Base-by-base conservation (phyloP, 139 green algal species). In the Micractinium conductrix region DNA sequence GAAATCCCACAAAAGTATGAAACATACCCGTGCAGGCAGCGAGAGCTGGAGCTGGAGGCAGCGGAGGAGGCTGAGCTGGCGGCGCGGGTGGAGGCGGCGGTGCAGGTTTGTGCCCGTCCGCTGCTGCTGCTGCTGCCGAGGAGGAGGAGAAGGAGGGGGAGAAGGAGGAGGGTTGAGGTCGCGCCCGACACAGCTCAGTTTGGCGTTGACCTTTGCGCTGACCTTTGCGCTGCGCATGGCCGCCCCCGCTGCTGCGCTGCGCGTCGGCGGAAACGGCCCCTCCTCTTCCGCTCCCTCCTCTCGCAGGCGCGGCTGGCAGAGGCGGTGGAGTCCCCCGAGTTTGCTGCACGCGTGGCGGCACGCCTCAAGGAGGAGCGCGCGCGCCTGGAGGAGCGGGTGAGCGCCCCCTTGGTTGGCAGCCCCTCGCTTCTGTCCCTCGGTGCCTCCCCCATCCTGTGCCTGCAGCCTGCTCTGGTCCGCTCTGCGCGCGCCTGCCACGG, bases 351-450 rank as follows among this genome's bases (percentile, higher is more conserved):
- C 35, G 86, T 90, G 1, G 71, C 88, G 37, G 33, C 24, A 28
- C 85, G 88, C 8, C 67, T 87, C 12, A 84, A 78, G 19, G 81
- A 89, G 43, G 85, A 91, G 72, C 81, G 88, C 2, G 85, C 85
- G 21, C 60, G 73, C 30, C 82, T 91, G 55, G 85, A 91, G 79
- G 80, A 91, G 48, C 81, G 88, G 78, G 88, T 84, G 30, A 78
- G 58, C 4, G 12, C 58, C 24, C n/a, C n/a, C n/a, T n/a, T n/a
- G n/a, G n/a, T n/a, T n/a, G n/a, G n/a, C n/a, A n/a, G n/a, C n/a
- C n/a, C n/a, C n/a, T n/a, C n/a, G n/a, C n/a, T n/a, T 35, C 58
- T 67, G 19, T 28, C 9, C 58, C 24, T 33, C 37, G 6, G 19
- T 30, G n/a, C 76, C 6, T 22, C 45, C n/a, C 33, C 35, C 3